These are phyloP conservation scores for Suillus occidentalis DNA, from an alignment of 768 basidiomycete genomes.

Conservation along the genomic window DNA sequence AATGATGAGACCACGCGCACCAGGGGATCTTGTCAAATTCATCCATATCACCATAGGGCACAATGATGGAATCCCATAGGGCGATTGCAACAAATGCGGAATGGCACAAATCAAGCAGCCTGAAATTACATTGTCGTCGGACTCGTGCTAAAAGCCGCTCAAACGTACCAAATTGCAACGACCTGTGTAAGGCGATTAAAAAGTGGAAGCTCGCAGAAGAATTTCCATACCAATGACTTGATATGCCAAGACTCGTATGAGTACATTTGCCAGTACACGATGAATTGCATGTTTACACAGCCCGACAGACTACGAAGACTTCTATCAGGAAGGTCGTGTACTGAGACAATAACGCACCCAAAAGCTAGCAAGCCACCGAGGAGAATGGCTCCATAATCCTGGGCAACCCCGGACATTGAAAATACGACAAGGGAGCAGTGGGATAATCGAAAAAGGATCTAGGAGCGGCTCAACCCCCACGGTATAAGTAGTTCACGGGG, in stretches of 20 bases:
- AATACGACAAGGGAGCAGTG: neutral
- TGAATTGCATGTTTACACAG: conserved; percentile 25
- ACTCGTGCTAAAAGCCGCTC: neutral
- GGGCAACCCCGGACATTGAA: conserved; percentile 6
- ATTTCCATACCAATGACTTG: conserved; percentile 18
- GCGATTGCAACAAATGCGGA: conserved; percentile 21
- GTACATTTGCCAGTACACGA: conserved; percentile 22
- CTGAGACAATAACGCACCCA: conserved; percentile 7
- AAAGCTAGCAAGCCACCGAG: conserved; percentile 24
- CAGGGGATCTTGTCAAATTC: conserved; percentile 20
- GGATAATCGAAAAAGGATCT: neutral
- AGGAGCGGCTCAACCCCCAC: neutral
- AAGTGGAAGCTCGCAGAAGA: neutral
- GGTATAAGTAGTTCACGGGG: neutral
- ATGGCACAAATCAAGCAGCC: conserved; percentile 25
- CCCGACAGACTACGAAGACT: conserved; percentile 21
- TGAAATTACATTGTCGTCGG: neutral
- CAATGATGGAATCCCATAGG: conserved; percentile 24
- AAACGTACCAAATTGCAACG: conserved; percentile 18
- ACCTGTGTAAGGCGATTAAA: conserved; percentile 13
- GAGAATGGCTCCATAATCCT: conserved; percentile 20
- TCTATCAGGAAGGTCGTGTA: neutral
- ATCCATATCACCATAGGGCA: conserved; percentile 14
- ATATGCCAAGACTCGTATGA: conserved; percentile 16
- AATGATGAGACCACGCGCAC: conserved; percentile 9